phyloP scores from a whole-genome alignment of 192 early-diverging fungal species.

The Diversispora epigaea region DNA sequence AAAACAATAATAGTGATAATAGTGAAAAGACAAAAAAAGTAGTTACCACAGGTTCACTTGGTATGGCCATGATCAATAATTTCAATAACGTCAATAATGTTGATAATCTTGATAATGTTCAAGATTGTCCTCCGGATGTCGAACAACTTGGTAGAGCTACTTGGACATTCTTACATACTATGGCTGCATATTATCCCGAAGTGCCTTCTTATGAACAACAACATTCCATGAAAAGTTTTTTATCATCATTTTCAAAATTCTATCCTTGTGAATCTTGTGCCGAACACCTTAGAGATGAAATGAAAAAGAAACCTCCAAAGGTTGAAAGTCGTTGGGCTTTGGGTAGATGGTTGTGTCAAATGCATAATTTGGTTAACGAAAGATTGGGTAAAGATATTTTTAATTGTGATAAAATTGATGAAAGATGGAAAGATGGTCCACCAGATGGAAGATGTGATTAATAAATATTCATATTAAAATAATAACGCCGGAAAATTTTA shows the following conservation, averaged over 20 bases:
- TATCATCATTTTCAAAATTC: conserved; percentile 75
- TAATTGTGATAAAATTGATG: conserved; percentile 92
- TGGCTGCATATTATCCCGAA: conserved; percentile 95
- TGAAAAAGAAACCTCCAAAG: conserved; percentile 71
- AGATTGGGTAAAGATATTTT: conserved; percentile 84
- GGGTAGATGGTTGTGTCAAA: conserved; percentile 85
- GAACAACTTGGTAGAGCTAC: conserved; percentile 81
- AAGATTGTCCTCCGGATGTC: conserved; percentile 82
- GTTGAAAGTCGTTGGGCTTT: conserved; percentile 69
- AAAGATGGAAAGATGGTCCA: conserved; percentile 87
- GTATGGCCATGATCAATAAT: not conserved
- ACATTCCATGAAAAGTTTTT: conserved; percentile 69
- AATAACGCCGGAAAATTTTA: no score
- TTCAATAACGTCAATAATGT: not conserved
- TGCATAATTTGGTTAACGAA: conserved; percentile 95
- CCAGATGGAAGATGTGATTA: conserved; percentile 69
- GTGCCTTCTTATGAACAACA: conserved; percentile 69
- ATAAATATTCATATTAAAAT: not conserved
- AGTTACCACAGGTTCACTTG: conserved; percentile 29
- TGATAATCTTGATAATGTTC: not conserved
- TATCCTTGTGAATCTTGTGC: conserved; percentile 95
- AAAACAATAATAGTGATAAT: not conserved
- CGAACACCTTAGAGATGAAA: conserved; percentile 76
- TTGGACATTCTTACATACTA: conserved; percentile 97
- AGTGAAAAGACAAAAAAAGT: conserved; percentile 17